A percentile compares a stretch with the other conserved stretches of the same genome.
phyloP scores from a whole-genome alignment of 2,329 filamentous ascomycete species.

The Lizonia empirigonia region DNA sequence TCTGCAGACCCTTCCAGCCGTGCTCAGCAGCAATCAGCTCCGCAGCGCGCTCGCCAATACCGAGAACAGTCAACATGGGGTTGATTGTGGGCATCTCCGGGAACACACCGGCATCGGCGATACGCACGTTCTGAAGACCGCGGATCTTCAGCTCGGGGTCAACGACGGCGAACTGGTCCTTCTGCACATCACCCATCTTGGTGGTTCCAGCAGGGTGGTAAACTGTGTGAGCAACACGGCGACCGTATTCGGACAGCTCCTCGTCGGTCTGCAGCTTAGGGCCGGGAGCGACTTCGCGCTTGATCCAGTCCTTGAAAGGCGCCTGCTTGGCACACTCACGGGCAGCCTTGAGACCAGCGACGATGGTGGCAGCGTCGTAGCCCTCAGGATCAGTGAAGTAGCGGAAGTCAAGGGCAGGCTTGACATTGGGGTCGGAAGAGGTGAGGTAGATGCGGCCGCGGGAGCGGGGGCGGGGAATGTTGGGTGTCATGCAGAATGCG shows the following conservation, averaged over 20 bases:
- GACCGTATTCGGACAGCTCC: slow-evolving; percentile 79
- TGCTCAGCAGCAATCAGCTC: slow-evolving; percentile 81
- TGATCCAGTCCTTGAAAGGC: slow-evolving; percentile 83
- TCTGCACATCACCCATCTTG: slow-evolving; percentile 79
- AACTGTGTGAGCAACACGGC: slow-evolving; percentile 82
- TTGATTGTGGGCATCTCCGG: slow-evolving; percentile 86
- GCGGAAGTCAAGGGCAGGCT: slow-evolving; percentile 84
- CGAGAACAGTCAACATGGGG: slow-evolving; percentile 87
- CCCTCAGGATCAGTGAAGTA: slow-evolving; percentile 88
- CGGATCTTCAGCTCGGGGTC: slow-evolving; percentile 73
- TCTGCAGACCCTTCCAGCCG: slow-evolving; percentile 65
- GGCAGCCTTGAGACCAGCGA: slow-evolving; percentile 77
- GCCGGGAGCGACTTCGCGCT: slow-evolving; percentile 79
- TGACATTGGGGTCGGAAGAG: slow-evolving; percentile 73
- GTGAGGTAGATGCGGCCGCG: slow-evolving; percentile 79
- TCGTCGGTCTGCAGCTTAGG: slow-evolving; percentile 76
- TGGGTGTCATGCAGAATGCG: slow-evolving; percentile 92
- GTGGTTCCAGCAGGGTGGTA: slow-evolving; percentile 90
- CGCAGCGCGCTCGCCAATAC: slow-evolving; percentile 80
- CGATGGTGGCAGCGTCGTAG: slow-evolving; percentile 82
- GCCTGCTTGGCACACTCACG: slow-evolving; percentile 74
- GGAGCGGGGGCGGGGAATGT: slow-evolving; percentile 82
- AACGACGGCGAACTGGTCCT: slow-evolving; percentile 78
- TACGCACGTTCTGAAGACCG: slow-evolving; percentile 74
- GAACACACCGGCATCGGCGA: slow-evolving; percentile 87